Conservation (phyloP, 352 stramenopile genomes). For the Phytophthora melonis region DNA sequence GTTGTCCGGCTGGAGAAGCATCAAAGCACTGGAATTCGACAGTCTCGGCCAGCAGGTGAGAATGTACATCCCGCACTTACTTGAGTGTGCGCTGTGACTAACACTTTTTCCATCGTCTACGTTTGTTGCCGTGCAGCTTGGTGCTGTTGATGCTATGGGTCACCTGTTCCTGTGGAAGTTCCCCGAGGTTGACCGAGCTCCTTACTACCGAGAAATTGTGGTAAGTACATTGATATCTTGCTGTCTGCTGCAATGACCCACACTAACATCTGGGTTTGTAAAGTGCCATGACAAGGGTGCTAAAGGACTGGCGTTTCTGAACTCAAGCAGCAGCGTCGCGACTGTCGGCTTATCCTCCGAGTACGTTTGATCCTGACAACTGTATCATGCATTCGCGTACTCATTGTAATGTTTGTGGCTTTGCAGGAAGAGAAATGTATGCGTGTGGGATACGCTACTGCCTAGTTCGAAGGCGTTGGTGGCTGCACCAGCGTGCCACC, state of each 20-base stretch:
- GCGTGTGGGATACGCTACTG: slow-evolving; percentile 87
- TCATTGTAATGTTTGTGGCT: slow-evolving; percentile 13
- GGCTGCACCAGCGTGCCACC: slow-evolving; percentile 75
- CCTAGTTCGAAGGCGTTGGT: slow-evolving; percentile 79
- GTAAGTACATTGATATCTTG: slow-evolving; percentile 31
- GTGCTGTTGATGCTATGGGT: slow-evolving; percentile 74
- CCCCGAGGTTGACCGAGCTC: slow-evolving; percentile 65
- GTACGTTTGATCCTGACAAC: slow-evolving; percentile 42
- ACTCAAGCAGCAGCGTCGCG: slow-evolving; percentile 79
- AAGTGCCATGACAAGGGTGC: slow-evolving; percentile 90
- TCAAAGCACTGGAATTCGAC: slow-evolving; percentile 86
- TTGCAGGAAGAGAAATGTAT: slow-evolving; percentile 81
- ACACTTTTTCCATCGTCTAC: neutral
- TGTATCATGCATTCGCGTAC: neutral
- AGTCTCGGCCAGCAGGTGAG: slow-evolving; percentile 79
- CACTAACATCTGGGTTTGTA: slow-evolving; percentile 10
- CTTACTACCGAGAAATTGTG: slow-evolving; percentile 77
- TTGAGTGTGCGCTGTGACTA: slow-evolving; percentile 7
- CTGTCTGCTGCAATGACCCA: neutral
- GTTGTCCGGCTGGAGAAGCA: slow-evolving; percentile 57
- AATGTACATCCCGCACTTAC: neutral
- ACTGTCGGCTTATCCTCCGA: slow-evolving; percentile 80
- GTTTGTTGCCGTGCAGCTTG: slow-evolving; percentile 57
- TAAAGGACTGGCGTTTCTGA: slow-evolving; percentile 80
- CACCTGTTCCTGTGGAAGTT: slow-evolving; percentile 89